Percentiles rank a stretch among this genome's conserved stretches.
Evolutionary conservation across 768 basidiomycete genomes (phyloP).

Genomic region (Phlebiopsis flavidoalba): DNA sequence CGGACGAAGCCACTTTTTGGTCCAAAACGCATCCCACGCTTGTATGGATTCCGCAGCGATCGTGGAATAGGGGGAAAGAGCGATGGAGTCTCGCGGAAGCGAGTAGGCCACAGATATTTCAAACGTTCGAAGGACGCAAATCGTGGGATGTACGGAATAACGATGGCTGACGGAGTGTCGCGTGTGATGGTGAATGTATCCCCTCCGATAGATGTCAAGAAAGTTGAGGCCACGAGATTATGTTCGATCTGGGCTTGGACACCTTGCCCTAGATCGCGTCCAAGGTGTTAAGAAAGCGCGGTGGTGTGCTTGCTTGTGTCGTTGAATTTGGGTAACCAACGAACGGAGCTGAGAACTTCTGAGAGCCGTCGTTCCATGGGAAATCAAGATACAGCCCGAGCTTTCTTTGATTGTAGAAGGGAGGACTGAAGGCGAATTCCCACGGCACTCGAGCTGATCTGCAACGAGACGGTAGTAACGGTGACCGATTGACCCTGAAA

Average conservation of each 20-base stretch:
- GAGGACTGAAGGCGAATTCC: constrained; percentile 36
- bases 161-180: constrained; percentile 41
- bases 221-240: constrained; percentile 33
- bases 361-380: constrained; percentile 55
- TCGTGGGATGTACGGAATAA: constrained; percentile 38
- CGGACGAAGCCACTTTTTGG: constrained; percentile 44
- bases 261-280: constrained; percentile 9
- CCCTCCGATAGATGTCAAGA: constrained; percentile 40
- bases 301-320: constrained; percentile 46
- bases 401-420: constrained; percentile 32
- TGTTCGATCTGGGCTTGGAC: constrained; percentile 38
- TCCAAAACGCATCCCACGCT: constrained; percentile 47
- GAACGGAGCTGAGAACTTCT: constrained; percentile 53
- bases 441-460: constrained; percentile 34
- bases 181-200: constrained; percentile 34
- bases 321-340: constrained; percentile 51
- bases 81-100: not conserved
- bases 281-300: constrained; percentile 23
- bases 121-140: constrained; percentile 22
- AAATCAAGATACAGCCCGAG: constrained; percentile 52
- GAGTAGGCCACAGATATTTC: constrained; percentile 34
- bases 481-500: constrained; percentile 30
- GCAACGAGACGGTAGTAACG: constrained; percentile 37
- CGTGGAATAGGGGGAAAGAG: constrained; percentile 19
- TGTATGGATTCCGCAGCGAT: constrained; percentile 31